These are phyloP conservation scores for Neonectria sp. DNA, from an alignment of 2,329 filamentous ascomycete genomes.

Conservation along the genomic window DNA sequence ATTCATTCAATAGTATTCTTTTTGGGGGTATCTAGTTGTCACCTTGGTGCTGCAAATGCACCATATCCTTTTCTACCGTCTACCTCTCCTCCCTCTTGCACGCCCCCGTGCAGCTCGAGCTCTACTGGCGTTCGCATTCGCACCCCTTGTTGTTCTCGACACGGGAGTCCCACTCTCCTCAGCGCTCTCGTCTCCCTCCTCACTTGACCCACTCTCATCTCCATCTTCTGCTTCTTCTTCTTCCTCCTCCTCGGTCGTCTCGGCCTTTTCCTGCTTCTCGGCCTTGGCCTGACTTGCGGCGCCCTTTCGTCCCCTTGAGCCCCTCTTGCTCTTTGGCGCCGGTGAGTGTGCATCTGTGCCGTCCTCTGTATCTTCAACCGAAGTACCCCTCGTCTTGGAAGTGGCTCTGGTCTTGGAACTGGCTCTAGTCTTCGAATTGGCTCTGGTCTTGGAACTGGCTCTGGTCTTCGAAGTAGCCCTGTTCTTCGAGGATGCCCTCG, in stretches of 20 bases:
- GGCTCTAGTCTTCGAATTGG: not conserved
- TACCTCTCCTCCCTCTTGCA: conserved; percentile 51
- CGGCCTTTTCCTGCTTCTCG: conserved; percentile 54
- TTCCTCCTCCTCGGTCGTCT: conserved; percentile 54
- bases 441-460: not conserved
- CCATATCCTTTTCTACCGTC: conserved; percentile 34
- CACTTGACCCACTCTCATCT: conserved; percentile 52
- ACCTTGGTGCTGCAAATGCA: not conserved
- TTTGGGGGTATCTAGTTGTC: conserved; percentile 28
- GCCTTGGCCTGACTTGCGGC: conserved; percentile 60
- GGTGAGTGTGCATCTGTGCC: conserved; percentile 58
- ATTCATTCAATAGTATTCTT: conserved; percentile 6
- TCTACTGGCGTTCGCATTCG: conserved; percentile 48
- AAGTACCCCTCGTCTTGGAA: conserved; percentile 58
- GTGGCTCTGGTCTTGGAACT: conserved; percentile 53
- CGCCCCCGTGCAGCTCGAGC: conserved; percentile 50
- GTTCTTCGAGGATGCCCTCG: not conserved
- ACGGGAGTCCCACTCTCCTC: conserved; percentile 57
- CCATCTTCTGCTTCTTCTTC: conserved; percentile 56
- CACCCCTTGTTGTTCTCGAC: conserved; percentile 52
- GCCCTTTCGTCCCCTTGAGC: conserved; percentile 61
- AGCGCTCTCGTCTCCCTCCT: conserved; percentile 53
- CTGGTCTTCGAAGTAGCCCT: not conserved
- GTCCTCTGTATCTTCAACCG: conserved; percentile 65
- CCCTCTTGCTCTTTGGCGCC: conserved; percentile 56